Base-by-base conservation (phyloP, 2,329 filamentous ascomycete species). In the Gnomoniopsis sp. region DNA sequence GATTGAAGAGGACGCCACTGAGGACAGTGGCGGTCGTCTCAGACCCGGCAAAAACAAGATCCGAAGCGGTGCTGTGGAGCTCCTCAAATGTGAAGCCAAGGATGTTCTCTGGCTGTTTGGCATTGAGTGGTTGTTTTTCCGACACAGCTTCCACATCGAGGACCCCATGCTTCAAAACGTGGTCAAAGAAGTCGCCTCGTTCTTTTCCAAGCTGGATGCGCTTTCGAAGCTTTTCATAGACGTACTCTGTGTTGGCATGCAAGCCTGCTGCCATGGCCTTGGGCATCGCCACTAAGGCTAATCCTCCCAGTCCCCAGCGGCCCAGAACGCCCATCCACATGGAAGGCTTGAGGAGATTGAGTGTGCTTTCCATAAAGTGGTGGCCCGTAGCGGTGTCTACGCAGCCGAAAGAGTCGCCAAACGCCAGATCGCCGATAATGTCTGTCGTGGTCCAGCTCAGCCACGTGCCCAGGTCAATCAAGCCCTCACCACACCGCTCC, bases 321-420 rank as follows among this genome's bases (percentile, higher is more conserved):
- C 38, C n/a, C 38, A 43, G 4, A 2, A 47, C 49, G 1, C 48
- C 44, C n/a, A 56, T 46, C 53, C 53, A 56, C 46, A 56, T 50
- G 12, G 26, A 44, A 3, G 38, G 38, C 47, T 56, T 56, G 34
- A 46, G 33, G 10, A 47, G 21, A 22, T 56, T 47, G 14, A 19
- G 36, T 15, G 49, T 44, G 6, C 53, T 47, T 38, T 33, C 38
- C 17, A 56, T 56, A 33, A 46, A 56, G 4, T 46, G 53, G 34
- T 56, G 53, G 17, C 48, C 48, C 3, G 38, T 33, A 6, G 34
- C 53, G 3, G 44, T 15, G 7, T 56, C 41, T 11, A 56, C 33
- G 23, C 53, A 56, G 15, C 53, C 53, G 4, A 56, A 56, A 8
- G 53, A 56, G 17, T 56, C 53, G 34, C 53, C 53, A 21, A 56